Evolutionary conservation across 805 yeast species (phyloP), one percentile per base, ranked within the genome.

Genomic region (Saturnispora gosingensis): DNA sequence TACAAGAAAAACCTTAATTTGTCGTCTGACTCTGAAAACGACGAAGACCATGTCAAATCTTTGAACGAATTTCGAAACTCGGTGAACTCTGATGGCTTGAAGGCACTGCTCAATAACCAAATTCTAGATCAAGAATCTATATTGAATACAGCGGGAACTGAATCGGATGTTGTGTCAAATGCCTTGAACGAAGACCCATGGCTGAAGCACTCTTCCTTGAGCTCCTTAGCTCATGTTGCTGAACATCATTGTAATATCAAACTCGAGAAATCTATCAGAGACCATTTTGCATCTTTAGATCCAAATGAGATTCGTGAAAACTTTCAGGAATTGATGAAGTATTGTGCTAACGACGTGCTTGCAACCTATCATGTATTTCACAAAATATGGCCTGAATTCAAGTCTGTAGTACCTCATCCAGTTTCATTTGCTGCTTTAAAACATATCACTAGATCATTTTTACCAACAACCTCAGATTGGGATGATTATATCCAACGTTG

Each of bases 371-470:
- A 70, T 53, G 88, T 91, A 2, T 82, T 83, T 56, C 71, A 74
- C 53, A 79, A 79, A 53, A 77, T 89, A 0, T 78, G 82, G 32
- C 97, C 96, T 1, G 68, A 71, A 35, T 93, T 87, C 61, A 65
- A 77, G 27, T 60, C 71, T 32, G 76, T 80, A 48, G 81, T 90
- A 43, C 96, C 99, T 0, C 99, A 93, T 66, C 97, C 99, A 0
- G 95, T 91, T 2, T 86, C 95, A 15, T 85, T 90, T 69, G 90
- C 93, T 0, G 97, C 96, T 2, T 69, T 93, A 44, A 74, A 84
- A 57, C 83, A 80, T 51, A 71, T 93, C 61, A 82, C 89, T 9
- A 75, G 83, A 20, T 77, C 86, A 44, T 78, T 90, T 46, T 68
- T 95, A 40, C 96, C 99, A 1, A 83, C 95, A 0, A 79, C 85